These are phyloP conservation scores for Scleromitrula shiraiana DNA, from an alignment of 2,329 filamentous ascomycete genomes.

Conservation along the genomic window DNA sequence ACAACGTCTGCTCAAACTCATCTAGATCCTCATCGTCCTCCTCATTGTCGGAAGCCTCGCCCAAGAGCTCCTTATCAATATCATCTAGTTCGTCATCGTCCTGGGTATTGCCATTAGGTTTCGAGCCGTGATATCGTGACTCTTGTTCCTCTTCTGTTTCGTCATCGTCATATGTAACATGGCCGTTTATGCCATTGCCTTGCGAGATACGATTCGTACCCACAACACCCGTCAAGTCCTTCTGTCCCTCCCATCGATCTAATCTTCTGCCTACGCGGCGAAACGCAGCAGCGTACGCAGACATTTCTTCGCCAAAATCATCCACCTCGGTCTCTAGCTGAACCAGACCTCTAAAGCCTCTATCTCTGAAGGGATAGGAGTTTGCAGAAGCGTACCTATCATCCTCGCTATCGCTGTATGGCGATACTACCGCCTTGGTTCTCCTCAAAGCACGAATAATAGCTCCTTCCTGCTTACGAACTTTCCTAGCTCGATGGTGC, in stretches of 20 bases:
- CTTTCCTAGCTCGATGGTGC: slow-evolving; percentile 55
- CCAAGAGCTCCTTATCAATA: slow-evolving; percentile 44
- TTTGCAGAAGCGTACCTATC: slow-evolving; percentile 38
- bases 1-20: slow-evolving; percentile 36
- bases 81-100: slow-evolving; percentile 45
- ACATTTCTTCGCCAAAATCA: slow-evolving; percentile 70
- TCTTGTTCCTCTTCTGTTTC: slow-evolving; percentile 31
- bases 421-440: slow-evolving; percentile 46
- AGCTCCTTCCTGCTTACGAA: slow-evolving; percentile 55
- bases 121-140: slow-evolving; percentile 29
- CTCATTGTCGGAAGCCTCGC: slow-evolving; percentile 37
- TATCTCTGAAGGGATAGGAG: slow-evolving; percentile 40
- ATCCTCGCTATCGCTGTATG: slow-evolving; percentile 55
- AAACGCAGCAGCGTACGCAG: slow-evolving; percentile 57
- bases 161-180: slow-evolving; percentile 21
- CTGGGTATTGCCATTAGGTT: slow-evolving; percentile 27
- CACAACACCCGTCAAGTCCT: slow-evolving; percentile 24
- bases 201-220: slow-evolving; percentile 24
- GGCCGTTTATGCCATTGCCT: slow-evolving; percentile 17
- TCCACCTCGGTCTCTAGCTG: slow-evolving; percentile 55
- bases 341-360: slow-evolving; percentile 55
- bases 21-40: slow-evolving; percentile 38
- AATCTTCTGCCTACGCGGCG: slow-evolving; percentile 56
- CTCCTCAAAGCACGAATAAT: slow-evolving; percentile 60
- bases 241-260: slow-evolving; percentile 56